Conservation (phyloP, 108 stramenopile genomes). For the Cylindrotheca fusiformis region DNA sequence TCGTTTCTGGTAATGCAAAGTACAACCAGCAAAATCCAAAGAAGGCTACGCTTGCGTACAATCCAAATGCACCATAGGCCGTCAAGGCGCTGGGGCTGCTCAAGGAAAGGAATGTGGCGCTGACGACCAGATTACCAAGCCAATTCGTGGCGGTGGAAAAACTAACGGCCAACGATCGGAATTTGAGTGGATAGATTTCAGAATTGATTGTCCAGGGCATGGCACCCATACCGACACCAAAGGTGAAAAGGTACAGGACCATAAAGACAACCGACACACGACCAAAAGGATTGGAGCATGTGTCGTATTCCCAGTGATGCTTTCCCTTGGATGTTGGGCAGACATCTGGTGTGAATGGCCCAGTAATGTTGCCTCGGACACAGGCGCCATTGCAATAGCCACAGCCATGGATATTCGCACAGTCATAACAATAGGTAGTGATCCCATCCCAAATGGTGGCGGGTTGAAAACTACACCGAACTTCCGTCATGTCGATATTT, state of each 20-base stretch:
- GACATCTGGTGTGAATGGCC: constrained; percentile 15
- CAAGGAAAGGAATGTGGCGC: constrained; percentile 76
- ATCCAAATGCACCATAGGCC: constrained; percentile 75
- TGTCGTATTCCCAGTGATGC: constrained; percentile 10
- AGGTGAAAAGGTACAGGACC: constrained; percentile 81
- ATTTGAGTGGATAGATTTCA: constrained; percentile 78
- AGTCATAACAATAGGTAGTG: constrained; percentile 69
- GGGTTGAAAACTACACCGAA: constrained; percentile 32
- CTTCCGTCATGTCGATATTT: constrained; percentile 14
- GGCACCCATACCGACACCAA: constrained; percentile 83
- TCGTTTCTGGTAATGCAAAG: constrained; percentile 77
- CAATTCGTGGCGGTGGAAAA: constrained; percentile 74
- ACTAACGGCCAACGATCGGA: constrained; percentile 61
- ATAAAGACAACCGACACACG: constrained; percentile 64
- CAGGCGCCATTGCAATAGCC: constrained; percentile 55
- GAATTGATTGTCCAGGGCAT: constrained; percentile 87
- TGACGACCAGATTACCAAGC: constrained; percentile 72
- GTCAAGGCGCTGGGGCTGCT: constrained; percentile 52
- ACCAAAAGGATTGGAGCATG: constrained; percentile 54
- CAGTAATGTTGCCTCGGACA: constrained; percentile 27
- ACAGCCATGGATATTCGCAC: constrained; percentile 58
- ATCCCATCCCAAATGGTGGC: constrained; percentile 57
- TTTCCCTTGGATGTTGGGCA: background rate
- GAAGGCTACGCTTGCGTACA: constrained; percentile 57
- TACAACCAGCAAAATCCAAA: constrained; percentile 64